Evolutionary conservation across 257 asterid species (phyloP).

Genomic region (Ballota nigra): DNA sequence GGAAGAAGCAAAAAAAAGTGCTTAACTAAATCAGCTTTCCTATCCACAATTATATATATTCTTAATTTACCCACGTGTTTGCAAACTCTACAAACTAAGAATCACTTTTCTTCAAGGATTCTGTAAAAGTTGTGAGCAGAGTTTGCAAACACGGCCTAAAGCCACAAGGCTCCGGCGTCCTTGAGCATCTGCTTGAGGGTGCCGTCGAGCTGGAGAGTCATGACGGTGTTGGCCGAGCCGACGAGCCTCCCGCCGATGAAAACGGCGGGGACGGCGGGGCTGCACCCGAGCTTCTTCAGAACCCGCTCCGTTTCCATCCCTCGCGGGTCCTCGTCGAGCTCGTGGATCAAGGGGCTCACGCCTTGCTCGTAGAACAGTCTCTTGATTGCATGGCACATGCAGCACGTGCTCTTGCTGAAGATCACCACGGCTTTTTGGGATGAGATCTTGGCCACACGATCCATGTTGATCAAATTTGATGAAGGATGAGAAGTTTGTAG

Average conservation of each 20-base stretch:
- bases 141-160: conserved; percentile 26
- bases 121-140: neutral
- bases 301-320: conserved; percentile 70
- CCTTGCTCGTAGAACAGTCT: conserved; percentile 75
- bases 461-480: conserved; percentile 32
- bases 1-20: neutral
- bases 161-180: conserved; percentile 89
- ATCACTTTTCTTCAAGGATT: neutral
- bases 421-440: conserved; percentile 78
- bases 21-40: neutral
- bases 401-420: conserved; percentile 76
- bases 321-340: conserved; percentile 52
- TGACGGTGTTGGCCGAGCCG: conserved; percentile 61
- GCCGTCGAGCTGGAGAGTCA: conserved; percentile 74
- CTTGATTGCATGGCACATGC: conserved; percentile 88
- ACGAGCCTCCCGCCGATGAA: conserved; percentile 64
- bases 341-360: conserved; percentile 68
- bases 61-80: neutral
- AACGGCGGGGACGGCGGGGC: conserved; percentile 68
- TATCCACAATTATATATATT: neutral
- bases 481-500: neutral
- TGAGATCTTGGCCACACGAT: conserved; percentile 44
- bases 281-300: conserved; percentile 56
- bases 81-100: neutral
- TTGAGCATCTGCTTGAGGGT: conserved; percentile 69